Evolutionary conservation across 495 filamentous ascomycete species (phyloP).

Genomic region (Penicillium taxi): DNA sequence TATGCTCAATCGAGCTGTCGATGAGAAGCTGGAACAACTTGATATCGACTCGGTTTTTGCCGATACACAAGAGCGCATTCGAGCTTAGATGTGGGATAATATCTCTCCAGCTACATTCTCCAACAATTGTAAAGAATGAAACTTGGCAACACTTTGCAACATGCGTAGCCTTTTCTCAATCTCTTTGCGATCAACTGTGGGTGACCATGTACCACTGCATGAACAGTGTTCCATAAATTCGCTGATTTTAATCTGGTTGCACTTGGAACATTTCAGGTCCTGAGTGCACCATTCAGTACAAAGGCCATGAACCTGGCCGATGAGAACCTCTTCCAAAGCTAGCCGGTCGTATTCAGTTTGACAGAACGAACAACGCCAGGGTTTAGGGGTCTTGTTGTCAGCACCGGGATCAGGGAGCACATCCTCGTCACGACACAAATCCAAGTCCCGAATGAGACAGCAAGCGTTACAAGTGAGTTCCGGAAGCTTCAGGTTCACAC

Average conservation of each 20-base stretch:
- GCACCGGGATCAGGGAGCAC: slow-evolving; percentile 51
- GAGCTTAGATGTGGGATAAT: slow-evolving; percentile 25
- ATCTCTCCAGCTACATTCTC: slow-evolving; percentile 63
- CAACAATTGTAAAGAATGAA: slow-evolving; percentile 75
- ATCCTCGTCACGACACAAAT: slow-evolving; percentile 89
- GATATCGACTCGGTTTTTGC: no score
- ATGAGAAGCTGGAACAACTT: no score
- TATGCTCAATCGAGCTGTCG: no score
- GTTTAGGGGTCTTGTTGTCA: slow-evolving; percentile 35
- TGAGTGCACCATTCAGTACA: slow-evolving; percentile 79
- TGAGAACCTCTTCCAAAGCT: slow-evolving; percentile 73
- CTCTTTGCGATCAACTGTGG: slow-evolving; percentile 61
- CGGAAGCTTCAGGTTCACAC: slow-evolving; percentile 58
- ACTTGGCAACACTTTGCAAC: slow-evolving; percentile 62
- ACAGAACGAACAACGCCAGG: slow-evolving; percentile 77
- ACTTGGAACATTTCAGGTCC: slow-evolving; percentile 74
- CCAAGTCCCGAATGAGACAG: slow-evolving; percentile 78
- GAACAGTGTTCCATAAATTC: slow-evolving; percentile 97
- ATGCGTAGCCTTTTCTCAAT: slow-evolving; percentile 59
- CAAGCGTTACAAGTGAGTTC: slow-evolving; percentile 82
- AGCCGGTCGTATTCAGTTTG: slow-evolving; percentile 64
- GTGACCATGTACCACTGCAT: slow-evolving; percentile 77
- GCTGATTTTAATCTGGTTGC: slow-evolving; percentile 55
- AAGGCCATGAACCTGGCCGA: slow-evolving; percentile 65
- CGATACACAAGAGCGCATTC: no score